Evolutionary conservation across 192 early-diverging fungal species (phyloP).

Genomic region (Coemansia sp.): DNA sequence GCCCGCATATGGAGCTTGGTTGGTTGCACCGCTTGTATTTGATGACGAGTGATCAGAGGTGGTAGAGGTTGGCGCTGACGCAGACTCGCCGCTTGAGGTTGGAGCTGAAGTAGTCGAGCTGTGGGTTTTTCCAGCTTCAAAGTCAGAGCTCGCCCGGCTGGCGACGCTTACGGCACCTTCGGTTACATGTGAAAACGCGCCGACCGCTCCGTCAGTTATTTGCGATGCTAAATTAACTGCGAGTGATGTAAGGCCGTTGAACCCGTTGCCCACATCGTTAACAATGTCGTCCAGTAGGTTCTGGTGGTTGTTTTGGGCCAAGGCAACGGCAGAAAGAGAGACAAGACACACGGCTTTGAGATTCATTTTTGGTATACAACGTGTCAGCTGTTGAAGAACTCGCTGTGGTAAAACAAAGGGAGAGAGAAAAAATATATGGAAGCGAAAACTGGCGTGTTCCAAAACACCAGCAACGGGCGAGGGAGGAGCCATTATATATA

Average conservation of each 20-base stretch:
- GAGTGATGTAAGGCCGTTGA: constrained; percentile 15
- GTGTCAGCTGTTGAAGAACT: too few species aligned
- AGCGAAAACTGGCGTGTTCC: not conserved
- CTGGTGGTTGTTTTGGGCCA: constrained; percentile 17
- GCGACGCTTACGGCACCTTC: not conserved
- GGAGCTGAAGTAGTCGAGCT: not conserved
- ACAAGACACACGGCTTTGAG: constrained; percentile 13
- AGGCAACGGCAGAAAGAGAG: constrained; percentile 9
- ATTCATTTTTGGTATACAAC: constrained; percentile 4
- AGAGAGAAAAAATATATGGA: not conserved
- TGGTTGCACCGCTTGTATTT: not conserved
- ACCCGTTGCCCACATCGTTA: constrained; percentile 10
- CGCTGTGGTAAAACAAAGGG: not conserved
- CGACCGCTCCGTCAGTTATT: constrained; percentile 7
- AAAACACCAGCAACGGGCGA: too few species aligned
- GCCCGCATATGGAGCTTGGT: not conserved
- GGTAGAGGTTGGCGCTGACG: not conserved
- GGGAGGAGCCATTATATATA: too few species aligned
- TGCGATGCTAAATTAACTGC: constrained; percentile 2
- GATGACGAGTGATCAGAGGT: not conserved
- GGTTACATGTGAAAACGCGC: constrained; percentile 6
- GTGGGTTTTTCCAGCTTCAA: constrained; percentile 24
- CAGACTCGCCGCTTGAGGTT: not conserved
- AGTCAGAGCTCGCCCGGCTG: constrained; percentile 38
- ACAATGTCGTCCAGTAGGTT: constrained; percentile 17